Evolutionary conservation across 2,329 filamentous ascomycete genomes (phyloP), one percentile per base, ranked within the genome.

Genomic region (Fusarium robinianum): DNA sequence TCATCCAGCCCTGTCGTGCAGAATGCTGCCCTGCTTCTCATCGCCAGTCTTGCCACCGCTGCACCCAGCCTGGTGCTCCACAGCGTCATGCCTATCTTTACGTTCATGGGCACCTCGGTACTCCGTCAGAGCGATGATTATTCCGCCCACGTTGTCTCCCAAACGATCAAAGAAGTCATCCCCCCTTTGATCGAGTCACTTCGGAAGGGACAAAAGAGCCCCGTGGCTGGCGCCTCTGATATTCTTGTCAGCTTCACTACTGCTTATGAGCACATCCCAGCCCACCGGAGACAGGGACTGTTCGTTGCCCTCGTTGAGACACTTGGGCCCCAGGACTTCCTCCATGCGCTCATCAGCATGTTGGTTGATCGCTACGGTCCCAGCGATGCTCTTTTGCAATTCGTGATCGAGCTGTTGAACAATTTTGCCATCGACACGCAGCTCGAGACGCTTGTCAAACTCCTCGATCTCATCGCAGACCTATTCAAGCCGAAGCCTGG

Each of bases 61-160:
- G 89, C 90, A 0, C 94, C 95, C 0, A 91, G 96, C 65, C 74
- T 95, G 33, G 89, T 99, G 3, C 77, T 99, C 44, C 92, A 99
- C 70, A 96, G 90, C 58, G 89, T 99, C 40, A 99, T 99, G 94
- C 94, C 94, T 9, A 92, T 99, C 38, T 99, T 99, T 71, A 97
- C 94, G 0, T 96, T 97, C 65, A 96, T 97, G 85, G 90, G 92
- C 27, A 87, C 86, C 29, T 96, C 89, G 4, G 85, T 96, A 14
- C 78, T 99, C 35, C 85, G 88, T 34, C 92, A 96, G 70, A 90
- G 89, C 58, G 95, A 99, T 61, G 92, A 97, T 59, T 97, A 96
- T 71, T 97, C 94, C 15, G 90, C 91, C 9, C 89, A 96, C 65
- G 92, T 99, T 21, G 92, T 96, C 45, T 90, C 95, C 60, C 90